Conservation (phyloP, 2,329 filamentous ascomycete species). For the Cytospora chrysosperma region DNA sequence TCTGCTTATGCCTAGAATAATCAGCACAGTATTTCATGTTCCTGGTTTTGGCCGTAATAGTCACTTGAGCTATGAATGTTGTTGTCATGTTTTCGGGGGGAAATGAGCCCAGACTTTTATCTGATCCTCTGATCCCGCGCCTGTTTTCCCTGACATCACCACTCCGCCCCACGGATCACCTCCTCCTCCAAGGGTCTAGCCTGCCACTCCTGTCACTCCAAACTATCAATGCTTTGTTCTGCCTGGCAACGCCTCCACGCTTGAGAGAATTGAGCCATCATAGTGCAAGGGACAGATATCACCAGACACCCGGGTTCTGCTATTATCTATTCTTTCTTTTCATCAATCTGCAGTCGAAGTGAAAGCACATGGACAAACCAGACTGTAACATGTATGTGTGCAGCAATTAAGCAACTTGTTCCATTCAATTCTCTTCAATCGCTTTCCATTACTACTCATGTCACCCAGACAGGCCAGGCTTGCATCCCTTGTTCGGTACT, state of each 20-base stretch:
- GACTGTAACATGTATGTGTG: neutral
- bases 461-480: too few relatives aligned
- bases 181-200: slow-evolving; percentile 12
- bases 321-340: too few relatives aligned
- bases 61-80: neutral
- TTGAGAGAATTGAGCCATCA: neutral
- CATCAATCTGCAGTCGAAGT: neutral
- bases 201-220: neutral
- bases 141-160: slow-evolving; percentile 15
- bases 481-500: neutral
- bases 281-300: neutral
- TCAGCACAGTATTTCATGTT: slow-evolving; percentile 2
- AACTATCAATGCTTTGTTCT: neutral
- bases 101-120: slow-evolving; percentile 15
- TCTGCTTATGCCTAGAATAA: neutral
- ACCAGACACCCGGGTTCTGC: neutral
- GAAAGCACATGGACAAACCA: neutral
- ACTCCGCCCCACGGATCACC: neutral
- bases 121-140: slow-evolving; percentile 14
- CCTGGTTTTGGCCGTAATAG: slow-evolving; percentile 6
- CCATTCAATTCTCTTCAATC: neutral
- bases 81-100: neutral
- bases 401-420: neutral
- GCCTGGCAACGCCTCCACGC: neutral
- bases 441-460: too few relatives aligned